Evolutionary conservation across 192 early-diverging fungal genomes (phyloP), one percentile per base, ranked within the genome.

Genomic region (Coemansia sp.): DNA sequence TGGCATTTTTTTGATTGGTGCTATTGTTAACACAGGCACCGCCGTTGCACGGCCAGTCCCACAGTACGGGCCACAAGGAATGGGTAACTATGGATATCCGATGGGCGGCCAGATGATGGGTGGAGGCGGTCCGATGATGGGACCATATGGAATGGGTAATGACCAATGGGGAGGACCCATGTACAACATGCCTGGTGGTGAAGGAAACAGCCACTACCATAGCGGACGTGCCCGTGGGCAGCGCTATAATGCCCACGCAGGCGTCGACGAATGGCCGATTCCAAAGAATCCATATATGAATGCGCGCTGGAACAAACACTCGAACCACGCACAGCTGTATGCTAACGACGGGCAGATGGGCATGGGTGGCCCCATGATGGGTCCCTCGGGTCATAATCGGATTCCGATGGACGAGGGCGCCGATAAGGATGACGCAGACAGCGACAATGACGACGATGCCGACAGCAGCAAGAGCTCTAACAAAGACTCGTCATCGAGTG

Each of bases 241-340:
- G 33, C 64, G 73, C 18, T 76, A 66, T 57, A 62, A 69, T 14
- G 67, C 67, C 0, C 64, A 76, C 17, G 60, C 73, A 11, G 53
- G 53, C 24, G 59, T 49, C 56, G 67, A 76, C 53, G 63, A 62
- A 44, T 76, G 67, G 67, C 67, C 73, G 9, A 57, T 76, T 40
- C 59, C 73, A 14, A 64, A 61, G 41, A 76, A 69, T 48, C 73
- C 63, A 7, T 69, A 69, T 48, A 66, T 58, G 55, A 57, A 47
- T 13, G 73, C 66, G 12, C 66, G 67, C 24, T 49, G 21, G 30
- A 63, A 55, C 18, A 41, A 67, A 13, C 55, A 53, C 38, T 44
- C 51, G 25, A 49, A 34, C 54, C 60, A 59, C 39, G 21, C 55
- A 1, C 59, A 55, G 0, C 55, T 66, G 45, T 69, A 65, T n/a